Conservation (phyloP, 345 rosid species). For the Brassica incana region DNA sequence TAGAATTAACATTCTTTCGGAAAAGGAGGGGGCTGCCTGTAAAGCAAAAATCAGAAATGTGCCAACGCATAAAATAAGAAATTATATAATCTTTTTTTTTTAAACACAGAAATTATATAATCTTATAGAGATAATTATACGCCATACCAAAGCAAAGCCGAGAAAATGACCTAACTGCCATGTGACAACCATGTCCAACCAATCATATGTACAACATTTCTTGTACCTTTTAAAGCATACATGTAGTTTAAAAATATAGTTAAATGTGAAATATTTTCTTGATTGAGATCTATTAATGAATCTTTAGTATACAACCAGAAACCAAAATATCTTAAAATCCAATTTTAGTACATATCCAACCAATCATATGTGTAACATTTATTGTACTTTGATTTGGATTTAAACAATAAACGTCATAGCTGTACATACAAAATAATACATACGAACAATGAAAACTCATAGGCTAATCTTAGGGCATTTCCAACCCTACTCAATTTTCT, state of each 20-base stretch:
- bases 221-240: background rate
- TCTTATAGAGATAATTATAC: no score
- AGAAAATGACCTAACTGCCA: constrained; percentile 50
- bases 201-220: constrained; percentile 24
- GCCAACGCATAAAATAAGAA: background rate
- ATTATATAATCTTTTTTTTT: no score
- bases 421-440: constrained; percentile 31
- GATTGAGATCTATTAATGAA: constrained; percentile 7
- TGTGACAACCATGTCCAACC: constrained; percentile 39
- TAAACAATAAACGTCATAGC: constrained; percentile 35
- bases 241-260: background rate
- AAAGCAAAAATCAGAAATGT: background rate
- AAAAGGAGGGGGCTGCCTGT: background rate
- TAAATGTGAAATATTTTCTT: constrained; percentile 1
- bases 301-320: constrained; percentile 15
- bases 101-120: no score
- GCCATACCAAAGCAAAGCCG: background rate
- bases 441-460: background rate
- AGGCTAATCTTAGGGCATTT: no score
- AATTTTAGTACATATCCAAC: background rate
- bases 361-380: background rate
- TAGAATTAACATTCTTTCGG: background rate
- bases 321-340: constrained; percentile 4
- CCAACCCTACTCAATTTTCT: no score
- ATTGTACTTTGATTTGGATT: constrained; percentile 18